A percentile compares a stretch with the other conserved stretches of the same genome.
Conservation (phyloP, 2,329 filamentous ascomycete species). For the Teratosphaeria pseudoeucalypti region DNA sequence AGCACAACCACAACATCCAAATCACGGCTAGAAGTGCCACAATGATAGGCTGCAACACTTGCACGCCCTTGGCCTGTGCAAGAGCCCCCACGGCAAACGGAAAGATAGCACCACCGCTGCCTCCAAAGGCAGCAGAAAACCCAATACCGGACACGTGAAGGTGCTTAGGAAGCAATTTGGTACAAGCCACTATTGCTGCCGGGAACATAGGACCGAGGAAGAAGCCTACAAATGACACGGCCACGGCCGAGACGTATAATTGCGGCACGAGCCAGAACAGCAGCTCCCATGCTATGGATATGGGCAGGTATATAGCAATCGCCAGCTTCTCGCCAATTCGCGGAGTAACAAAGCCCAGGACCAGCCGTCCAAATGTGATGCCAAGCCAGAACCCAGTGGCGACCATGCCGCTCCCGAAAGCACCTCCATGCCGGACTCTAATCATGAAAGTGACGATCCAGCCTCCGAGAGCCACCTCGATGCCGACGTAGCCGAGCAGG, state of each 20-base stretch:
- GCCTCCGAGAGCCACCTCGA: constrained; percentile 65
- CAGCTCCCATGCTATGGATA: constrained; percentile 55
- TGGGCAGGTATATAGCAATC: constrained; percentile 50
- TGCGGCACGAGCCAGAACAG: constrained; percentile 74
- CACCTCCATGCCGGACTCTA: constrained; percentile 55
- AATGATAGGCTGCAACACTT: constrained; percentile 51
- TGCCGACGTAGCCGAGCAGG: constrained; percentile 67
- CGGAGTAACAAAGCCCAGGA: constrained; percentile 67
- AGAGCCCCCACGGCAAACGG: constrained; percentile 59
- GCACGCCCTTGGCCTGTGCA: constrained; percentile 50
- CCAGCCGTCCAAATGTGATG: constrained; percentile 61
- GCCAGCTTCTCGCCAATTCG: constrained; percentile 58
- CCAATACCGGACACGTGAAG: constrained; percentile 73
- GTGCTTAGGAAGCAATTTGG: constrained; percentile 61
- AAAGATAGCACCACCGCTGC: constrained; percentile 58
- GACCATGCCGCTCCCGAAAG: constrained; percentile 64
- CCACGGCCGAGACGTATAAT: constrained; percentile 62
- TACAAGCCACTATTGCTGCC: constrained; percentile 60
- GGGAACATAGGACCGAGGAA: constrained; percentile 74
- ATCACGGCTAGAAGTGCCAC: constrained; percentile 44
- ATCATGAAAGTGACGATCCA: constrained; percentile 87
- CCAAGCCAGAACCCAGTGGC: constrained; percentile 80
- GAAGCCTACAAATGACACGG: constrained; percentile 64
- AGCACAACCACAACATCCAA: constrained; percentile 40
- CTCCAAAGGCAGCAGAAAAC: constrained; percentile 69